Percentiles rank a stretch among this genome's conserved stretches.
phyloP scores from a whole-genome alignment of 2,329 filamentous ascomycete genomes.

The Fusarium sp. region DNA sequence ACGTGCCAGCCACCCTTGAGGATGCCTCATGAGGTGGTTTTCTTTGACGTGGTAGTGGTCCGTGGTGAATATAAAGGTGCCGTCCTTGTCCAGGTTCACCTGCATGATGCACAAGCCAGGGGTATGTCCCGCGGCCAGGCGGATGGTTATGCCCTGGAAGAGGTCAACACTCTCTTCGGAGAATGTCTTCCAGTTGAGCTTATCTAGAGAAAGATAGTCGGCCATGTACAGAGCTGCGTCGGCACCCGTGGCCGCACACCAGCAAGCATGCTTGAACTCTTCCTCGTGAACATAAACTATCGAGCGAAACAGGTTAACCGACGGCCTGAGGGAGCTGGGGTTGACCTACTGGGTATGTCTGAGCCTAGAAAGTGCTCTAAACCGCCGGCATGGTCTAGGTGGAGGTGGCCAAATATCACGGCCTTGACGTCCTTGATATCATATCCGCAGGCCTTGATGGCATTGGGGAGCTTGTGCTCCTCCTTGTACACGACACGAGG shows the following conservation, averaged over 20 bases:
- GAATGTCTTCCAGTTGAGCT: slow-evolving; percentile 1
- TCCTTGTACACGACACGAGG: not conserved
- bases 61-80: slow-evolving; percentile 1
- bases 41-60: not conserved
- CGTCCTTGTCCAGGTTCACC: slow-evolving; percentile 4
- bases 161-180: not conserved
- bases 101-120: slow-evolving; percentile 7
- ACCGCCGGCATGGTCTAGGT: not conserved
- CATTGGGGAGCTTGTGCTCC: not conserved
- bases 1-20: not conserved
- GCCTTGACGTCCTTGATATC: not conserved
- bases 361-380: not conserved
- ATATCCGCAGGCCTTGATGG: not conserved
- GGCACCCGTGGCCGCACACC: not conserved
- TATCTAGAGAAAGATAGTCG: not conserved
- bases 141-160: slow-evolving; percentile 4
- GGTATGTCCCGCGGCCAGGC: not conserved
- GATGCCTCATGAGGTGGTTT: not conserved
- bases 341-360: not conserved
- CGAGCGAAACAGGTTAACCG: not conserved
- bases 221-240: not conserved
- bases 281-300: not conserved
- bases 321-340: not conserved
- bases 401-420: not conserved
- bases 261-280: not conserved